Conservation (phyloP, 306 rosid species). For the Bauhinia variegata region DNA sequence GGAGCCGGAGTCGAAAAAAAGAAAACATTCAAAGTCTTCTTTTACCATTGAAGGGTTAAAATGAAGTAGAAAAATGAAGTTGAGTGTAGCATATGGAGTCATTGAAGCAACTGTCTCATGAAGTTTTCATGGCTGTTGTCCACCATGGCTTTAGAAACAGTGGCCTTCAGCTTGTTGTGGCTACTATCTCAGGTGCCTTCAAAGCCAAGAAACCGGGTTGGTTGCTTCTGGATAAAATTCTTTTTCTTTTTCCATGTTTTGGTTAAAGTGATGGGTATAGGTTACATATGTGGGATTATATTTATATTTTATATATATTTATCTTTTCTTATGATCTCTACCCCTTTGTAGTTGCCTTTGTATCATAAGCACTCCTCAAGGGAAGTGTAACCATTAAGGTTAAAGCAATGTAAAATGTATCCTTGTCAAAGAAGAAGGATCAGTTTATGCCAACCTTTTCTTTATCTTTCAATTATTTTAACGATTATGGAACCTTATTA, state of each 20-base stretch:
- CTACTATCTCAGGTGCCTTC: constrained; percentile 35
- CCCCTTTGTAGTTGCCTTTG: constrained; percentile 46
- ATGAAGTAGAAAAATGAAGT: constrained; percentile 44
- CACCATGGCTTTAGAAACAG: constrained; percentile 32
- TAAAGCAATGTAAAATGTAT: constrained; percentile 59
- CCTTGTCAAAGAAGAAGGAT: constrained; percentile 38
- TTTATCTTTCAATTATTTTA: too few relatives aligned
- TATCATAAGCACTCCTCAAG: constrained; percentile 59
- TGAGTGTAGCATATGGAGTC: constrained; percentile 41
- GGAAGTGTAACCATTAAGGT: constrained; percentile 45
- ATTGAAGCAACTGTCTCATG: constrained; percentile 35
- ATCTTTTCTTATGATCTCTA: too few relatives aligned
- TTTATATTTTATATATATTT: constrained; percentile 51
- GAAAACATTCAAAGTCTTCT: constrained; percentile 56
- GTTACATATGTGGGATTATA: constrained; percentile 59
- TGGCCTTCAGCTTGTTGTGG: constrained; percentile 33
- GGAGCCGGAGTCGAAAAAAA: constrained; percentile 74
- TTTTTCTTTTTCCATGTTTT: constrained; percentile 47
- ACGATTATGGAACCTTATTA: too few relatives aligned
- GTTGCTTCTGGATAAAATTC: too few relatives aligned
- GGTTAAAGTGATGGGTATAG: constrained; percentile 49
- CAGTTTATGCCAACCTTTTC: constrained; percentile 11
- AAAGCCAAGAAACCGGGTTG: constrained; percentile 40
- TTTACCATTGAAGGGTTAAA: constrained; percentile 45
- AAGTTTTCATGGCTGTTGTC: constrained; percentile 35